Base-by-base conservation (phyloP, 192 early-diverging fungal genomes). In the Backusella psychrophila region DNA sequence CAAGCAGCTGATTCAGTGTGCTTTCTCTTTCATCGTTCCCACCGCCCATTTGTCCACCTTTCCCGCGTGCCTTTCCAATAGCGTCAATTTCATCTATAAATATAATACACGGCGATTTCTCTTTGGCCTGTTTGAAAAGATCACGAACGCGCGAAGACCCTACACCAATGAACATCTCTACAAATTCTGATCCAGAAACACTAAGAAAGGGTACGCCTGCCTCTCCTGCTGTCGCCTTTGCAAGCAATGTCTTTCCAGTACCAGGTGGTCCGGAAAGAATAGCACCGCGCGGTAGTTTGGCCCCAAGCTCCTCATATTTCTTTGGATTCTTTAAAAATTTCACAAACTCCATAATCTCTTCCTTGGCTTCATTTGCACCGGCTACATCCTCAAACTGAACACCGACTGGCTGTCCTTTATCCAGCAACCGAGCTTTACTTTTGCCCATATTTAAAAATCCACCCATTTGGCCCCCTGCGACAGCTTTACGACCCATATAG, bases 261-360 rank as follows among this genome's bases (percentile, higher is more conserved):
- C 96, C 97, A 1, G 96, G 95, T 34, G 94, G 94, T 49, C 89
- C 92, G 29, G 95, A 97, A 21, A 99, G 83, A 74, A 98, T 95
- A n/a, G 98, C 98, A 69, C 98, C 98, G 84, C 95, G 96, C 66
- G 98, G 98, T 82, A 99, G 98, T 86, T 98, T 98, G 56, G 98
- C 98, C 15, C 98, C 98, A 15, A 99, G 85, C 44, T 88, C 85
- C 82, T 99, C 96, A 85, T 96, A 99, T 38, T 85, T 81, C 34
- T 84, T 89, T 31, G 97, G 97, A 81, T 97, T 91, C 83, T 99
- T 99, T 71, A 99, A 84, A 88, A 99, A 99, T 85, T 98, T 97
- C 69, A 99, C 98, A 93, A 99, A 99, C 88, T 99, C 98, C 98
- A 99, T 99, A 69, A 99, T 99, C 84, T 99, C 98, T 80, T 96